phyloP scores from a whole-genome alignment of 1,284 basidiomycete species.

The Trametes sp. region DNA sequence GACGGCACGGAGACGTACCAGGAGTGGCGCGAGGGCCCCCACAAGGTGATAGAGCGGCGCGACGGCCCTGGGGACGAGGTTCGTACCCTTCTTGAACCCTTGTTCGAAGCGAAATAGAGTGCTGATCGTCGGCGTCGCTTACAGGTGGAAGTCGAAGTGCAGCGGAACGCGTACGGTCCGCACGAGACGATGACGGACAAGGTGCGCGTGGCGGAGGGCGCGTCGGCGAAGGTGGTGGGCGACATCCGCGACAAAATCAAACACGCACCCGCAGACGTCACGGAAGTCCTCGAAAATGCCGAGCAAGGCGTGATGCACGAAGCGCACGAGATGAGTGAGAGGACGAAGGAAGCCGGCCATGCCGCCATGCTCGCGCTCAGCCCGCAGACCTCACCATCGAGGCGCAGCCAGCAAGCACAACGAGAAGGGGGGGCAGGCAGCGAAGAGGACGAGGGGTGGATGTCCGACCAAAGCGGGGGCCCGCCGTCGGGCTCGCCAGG shows the following conservation, averaged over 20 bases:
- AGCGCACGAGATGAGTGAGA: slow-evolving; percentile 27
- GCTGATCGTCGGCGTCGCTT: slow-evolving; percentile 3
- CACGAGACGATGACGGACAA: slow-evolving; percentile 36
- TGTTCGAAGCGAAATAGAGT: not conserved
- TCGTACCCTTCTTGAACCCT: slow-evolving; percentile 36
- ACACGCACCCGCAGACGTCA: slow-evolving; percentile 42
- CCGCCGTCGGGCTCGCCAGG: slow-evolving; percentile 17
- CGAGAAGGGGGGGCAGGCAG: slow-evolving; percentile 10
- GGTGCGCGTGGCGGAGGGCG: slow-evolving; percentile 37
- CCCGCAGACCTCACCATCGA: slow-evolving; percentile 15
- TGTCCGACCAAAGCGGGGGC: slow-evolving; percentile 49
- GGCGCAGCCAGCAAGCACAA: slow-evolving; percentile 6
- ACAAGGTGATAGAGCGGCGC: slow-evolving; percentile 71
- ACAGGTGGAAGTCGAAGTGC: slow-evolving; percentile 70
- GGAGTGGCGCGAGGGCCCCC: slow-evolving; percentile 76
- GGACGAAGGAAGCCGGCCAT: slow-evolving; percentile 31
- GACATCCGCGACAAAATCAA: slow-evolving; percentile 40
- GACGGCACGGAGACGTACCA: slow-evolving; percentile 53
- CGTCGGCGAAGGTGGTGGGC: slow-evolving; percentile 38
- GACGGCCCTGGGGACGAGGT: slow-evolving; percentile 70
- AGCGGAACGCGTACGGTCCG: slow-evolving; percentile 51
- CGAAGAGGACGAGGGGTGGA: slow-evolving; percentile 57
- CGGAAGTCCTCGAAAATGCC: slow-evolving; percentile 44
- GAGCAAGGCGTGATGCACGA: slow-evolving; percentile 35
- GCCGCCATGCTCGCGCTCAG: slow-evolving; percentile 34